Evolutionary conservation across 768 basidiomycete species (phyloP).

Genomic region (Leccinum truebloodii): DNA sequence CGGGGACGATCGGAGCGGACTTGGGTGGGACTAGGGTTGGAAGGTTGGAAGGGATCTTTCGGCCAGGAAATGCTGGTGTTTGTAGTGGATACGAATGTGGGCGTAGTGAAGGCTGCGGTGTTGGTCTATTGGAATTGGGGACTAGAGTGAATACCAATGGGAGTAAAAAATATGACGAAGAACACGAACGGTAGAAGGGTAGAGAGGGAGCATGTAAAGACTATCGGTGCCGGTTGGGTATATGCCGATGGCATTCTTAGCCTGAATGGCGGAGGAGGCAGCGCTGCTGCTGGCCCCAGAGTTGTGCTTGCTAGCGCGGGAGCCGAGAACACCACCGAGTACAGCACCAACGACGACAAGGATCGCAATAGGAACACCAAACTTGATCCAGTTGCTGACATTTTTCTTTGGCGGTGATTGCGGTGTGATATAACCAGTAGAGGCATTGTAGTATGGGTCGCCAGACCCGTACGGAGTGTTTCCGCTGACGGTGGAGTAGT

Average conservation of each 20-base stretch:
- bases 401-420: conserved; percentile 47
- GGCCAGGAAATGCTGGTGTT: conserved; percentile 69
- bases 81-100: conserved; percentile 68
- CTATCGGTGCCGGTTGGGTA: conserved; percentile 81
- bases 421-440: conserved; percentile 69
- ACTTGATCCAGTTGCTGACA: conserved; percentile 71
- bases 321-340: conserved; percentile 80
- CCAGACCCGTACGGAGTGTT: conserved; percentile 56
- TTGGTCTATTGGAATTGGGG: conserved; percentile 55
- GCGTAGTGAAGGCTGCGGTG: conserved; percentile 63
- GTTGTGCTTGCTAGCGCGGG: conserved; percentile 48
- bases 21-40: conserved; percentile 57
- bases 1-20: conserved; percentile 83
- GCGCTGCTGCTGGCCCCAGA: conserved; percentile 37
- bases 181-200: conserved; percentile 80
- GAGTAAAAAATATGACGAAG: background rate
- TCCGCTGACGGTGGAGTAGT: conserved; percentile 37
- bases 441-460: conserved; percentile 68
- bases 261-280: conserved; percentile 55
- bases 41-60: conserved; percentile 69
- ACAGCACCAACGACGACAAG: conserved; percentile 67
- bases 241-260: conserved; percentile 59
- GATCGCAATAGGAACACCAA: conserved; percentile 67
- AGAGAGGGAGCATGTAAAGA: conserved; percentile 78
- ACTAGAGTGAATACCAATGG: background rate